Percentiles rank a stretch among this genome's conserved stretches.
phyloP scores from a whole-genome alignment of 495 filamentous ascomycete genomes.

The Xylaria flabelliformis region DNA sequence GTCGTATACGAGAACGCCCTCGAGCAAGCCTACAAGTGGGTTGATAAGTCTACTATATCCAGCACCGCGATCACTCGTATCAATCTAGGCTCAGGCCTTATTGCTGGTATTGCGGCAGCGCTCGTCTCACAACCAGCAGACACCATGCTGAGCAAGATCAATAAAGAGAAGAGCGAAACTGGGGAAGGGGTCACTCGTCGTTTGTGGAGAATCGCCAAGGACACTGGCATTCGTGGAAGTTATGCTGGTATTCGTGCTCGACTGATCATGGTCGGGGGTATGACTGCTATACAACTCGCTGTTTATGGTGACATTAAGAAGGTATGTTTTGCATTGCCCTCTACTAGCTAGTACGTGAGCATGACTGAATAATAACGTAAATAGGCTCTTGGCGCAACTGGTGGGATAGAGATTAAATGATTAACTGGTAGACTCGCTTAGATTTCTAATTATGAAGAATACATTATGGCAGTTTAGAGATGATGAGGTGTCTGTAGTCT shows the following conservation, averaged over 20 bases:
- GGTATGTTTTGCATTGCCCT: constrained; percentile 32
- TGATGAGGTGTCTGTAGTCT: no score
- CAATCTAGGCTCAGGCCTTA: constrained; percentile 82
- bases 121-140: constrained; percentile 86
- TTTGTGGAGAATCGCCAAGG: constrained; percentile 79
- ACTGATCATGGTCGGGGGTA: constrained; percentile 73
- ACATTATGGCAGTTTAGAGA: background rate
- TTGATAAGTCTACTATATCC: constrained; percentile 66
- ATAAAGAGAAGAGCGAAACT: constrained; percentile 81
- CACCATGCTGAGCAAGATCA: constrained; percentile 91
- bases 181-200: constrained; percentile 78
- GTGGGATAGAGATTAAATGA: constrained; percentile 23
- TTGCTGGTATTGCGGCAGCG: constrained; percentile 87
- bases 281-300: constrained; percentile 84
- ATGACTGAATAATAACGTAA: constrained; percentile 21
- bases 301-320: constrained; percentile 80
- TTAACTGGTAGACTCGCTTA: background rate
- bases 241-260: constrained; percentile 80
- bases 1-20: constrained; percentile 86
- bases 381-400: constrained; percentile 39
- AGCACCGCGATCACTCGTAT: constrained; percentile 70
- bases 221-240: constrained; percentile 76
- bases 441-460: constrained; percentile 4
- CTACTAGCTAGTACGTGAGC: background rate
- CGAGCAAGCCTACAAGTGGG: constrained; percentile 67